These are phyloP conservation scores for Vitis rupestris DNA, from an alignment of 164 flowering plant genomes.

Conservation along the genomic window DNA sequence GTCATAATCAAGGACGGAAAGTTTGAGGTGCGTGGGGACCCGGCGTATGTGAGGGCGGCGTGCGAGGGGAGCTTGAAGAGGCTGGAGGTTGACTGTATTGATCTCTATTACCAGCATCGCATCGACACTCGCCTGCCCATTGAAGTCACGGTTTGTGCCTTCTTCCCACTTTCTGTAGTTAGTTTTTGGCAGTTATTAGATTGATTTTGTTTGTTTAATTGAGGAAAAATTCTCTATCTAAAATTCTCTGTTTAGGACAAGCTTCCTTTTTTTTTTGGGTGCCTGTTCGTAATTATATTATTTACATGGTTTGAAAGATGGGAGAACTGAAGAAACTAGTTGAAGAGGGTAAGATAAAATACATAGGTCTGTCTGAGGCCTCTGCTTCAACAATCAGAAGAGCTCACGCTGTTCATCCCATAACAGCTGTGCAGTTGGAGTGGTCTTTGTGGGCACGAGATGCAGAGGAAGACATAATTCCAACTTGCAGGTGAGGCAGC, in stretches of 20 bases:
- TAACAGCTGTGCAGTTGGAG: slow-evolving; percentile 64
- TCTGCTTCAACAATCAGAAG: slow-evolving; percentile 59
- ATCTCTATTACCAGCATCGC: too few species aligned
- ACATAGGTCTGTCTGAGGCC: slow-evolving; percentile 59
- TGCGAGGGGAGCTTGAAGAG: slow-evolving; percentile 19
- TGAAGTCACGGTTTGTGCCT: slow-evolving; percentile 11
- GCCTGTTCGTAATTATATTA: too few species aligned
- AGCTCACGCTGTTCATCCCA: slow-evolving; percentile 64
- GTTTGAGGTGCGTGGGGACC: slow-evolving; percentile 19
- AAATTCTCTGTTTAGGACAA: too few species aligned
- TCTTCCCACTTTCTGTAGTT: too few species aligned
- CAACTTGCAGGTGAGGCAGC: slow-evolving; percentile 35
- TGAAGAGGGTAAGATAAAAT: slow-evolving; percentile 58
- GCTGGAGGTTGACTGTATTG: too few species aligned
- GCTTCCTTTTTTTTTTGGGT: too few species aligned
- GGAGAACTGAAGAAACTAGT: slow-evolving; percentile 57
- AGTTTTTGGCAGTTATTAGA: too few species aligned
- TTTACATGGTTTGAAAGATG: slow-evolving; percentile 19
- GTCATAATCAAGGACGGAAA: slow-evolving; percentile 8
- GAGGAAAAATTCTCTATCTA: too few species aligned
- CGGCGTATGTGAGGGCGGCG: slow-evolving; percentile 25
- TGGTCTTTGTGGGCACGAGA: slow-evolving; percentile 60
- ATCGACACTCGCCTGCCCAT: too few species aligned
- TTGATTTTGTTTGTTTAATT: too few species aligned
- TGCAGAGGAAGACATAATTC: slow-evolving; percentile 34